Evolutionary conservation across 148 eudicot species (phyloP).

Genomic region (Heliamphora exappendiculata): DNA sequence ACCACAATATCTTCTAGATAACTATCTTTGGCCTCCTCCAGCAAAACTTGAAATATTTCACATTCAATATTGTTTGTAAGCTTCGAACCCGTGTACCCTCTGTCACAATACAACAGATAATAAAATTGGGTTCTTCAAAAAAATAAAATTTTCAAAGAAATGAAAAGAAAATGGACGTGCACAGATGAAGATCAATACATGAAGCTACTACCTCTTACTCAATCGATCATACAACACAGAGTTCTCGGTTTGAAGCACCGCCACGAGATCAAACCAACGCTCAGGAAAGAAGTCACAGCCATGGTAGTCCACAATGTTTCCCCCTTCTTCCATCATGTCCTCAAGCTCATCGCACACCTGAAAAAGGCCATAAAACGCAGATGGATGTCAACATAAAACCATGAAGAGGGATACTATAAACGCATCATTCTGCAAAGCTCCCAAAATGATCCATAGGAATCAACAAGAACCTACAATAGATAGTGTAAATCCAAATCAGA

Average conservation of each 20-base stretch:
- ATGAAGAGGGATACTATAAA: not conserved
- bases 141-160: not conserved
- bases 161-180: not conserved
- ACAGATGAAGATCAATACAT: not conserved
- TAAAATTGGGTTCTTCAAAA: not conserved
- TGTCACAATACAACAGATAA: conserved; percentile 17
- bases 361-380: not conserved
- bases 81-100: conserved; percentile 76
- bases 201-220: conserved; percentile 45
- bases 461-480: not conserved
- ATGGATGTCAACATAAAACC: not conserved
- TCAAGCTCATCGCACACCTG: conserved; percentile 98
- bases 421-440: not conserved
- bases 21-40: conserved; percentile 74
- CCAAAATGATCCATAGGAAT: not conserved
- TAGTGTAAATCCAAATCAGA: not conserved
- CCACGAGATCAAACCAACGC: conserved; percentile 86
- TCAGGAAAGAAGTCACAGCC: conserved; percentile 97
- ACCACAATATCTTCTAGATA: conserved; percentile 53
- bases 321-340: conserved; percentile 82
- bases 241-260: conserved; percentile 87
- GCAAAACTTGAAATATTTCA: conserved; percentile 68
- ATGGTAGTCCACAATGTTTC: conserved; percentile 83
- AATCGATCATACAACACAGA: conserved; percentile 82
- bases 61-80: conserved; percentile 72